phyloP scores from a whole-genome alignment of 2,329 filamentous ascomycete genomes.

The Fusarium xylarioides region DNA sequence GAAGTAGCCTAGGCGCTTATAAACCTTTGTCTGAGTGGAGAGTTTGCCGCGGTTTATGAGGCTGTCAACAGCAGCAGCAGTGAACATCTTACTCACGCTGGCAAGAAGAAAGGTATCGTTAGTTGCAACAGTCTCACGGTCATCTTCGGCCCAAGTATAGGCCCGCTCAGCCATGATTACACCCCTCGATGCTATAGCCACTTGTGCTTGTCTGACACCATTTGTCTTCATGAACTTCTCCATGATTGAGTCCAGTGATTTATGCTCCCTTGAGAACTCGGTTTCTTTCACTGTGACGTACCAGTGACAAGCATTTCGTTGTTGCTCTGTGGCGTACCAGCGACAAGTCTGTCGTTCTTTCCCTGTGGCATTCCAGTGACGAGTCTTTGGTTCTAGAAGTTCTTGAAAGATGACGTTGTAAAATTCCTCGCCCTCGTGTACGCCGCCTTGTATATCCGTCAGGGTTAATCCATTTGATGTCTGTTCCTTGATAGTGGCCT shows the following conservation, averaged over 20 bases:
- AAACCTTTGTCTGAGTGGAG: slow-evolving; percentile 10
- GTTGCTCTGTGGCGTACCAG: slow-evolving; percentile 12
- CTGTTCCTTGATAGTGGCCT: neutral
- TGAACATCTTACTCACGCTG: slow-evolving; percentile 30
- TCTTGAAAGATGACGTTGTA: slow-evolving; percentile 30
- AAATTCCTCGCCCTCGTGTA: neutral
- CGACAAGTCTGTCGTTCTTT: neutral
- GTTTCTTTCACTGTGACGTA: neutral
- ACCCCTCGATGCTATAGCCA: slow-evolving; percentile 4
- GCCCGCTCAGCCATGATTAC: slow-evolving; percentile 6
- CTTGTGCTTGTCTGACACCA: slow-evolving; percentile 30
- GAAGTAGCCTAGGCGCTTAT: slow-evolving; percentile 18
- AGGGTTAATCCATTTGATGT: neutral
- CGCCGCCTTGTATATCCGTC: slow-evolving; percentile 25
- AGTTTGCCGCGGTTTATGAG: neutral
- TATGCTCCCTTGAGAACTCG: neutral
- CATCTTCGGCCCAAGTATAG: slow-evolving; percentile 32
- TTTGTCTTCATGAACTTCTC: slow-evolving; percentile 23
- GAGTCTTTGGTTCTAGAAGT: neutral
- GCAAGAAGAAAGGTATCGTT: slow-evolving; percentile 27
- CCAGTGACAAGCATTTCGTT: slow-evolving; percentile 5
- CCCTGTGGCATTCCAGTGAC: slow-evolving; percentile 12
- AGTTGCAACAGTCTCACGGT: slow-evolving; percentile 12
- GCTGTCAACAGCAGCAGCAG: slow-evolving; percentile 17
- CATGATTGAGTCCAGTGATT: slow-evolving; percentile 8